Base-by-base conservation (phyloP, 2,329 filamentous ascomycete species). In the Didymella pomorum region DNA sequence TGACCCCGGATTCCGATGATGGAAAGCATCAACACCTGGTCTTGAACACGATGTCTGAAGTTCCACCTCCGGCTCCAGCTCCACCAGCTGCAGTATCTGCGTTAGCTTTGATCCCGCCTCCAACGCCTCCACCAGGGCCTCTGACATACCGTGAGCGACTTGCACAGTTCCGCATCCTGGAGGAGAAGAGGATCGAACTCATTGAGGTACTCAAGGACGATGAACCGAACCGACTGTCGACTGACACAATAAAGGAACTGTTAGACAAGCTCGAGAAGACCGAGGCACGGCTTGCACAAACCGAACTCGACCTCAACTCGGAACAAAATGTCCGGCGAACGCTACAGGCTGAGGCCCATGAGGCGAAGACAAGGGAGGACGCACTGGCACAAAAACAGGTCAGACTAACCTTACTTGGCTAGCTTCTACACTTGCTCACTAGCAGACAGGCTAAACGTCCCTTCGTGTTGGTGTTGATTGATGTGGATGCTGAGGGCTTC, bases 271-370 rank as follows among this genome's bases (percentile, higher is more conserved):
- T 77, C 26, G 74, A 77, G 52, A 74, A 73, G 56, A 71, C 70
- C 23, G 74, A 77, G 64, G 69, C 72, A 47, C 70, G 66, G 53
- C 73, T 77, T 33, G 56, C 69, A 52, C 73, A 76, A 42, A 75
- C 72, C 21, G 71, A 75, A 62, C 69, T 77, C 20, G 74, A 77
- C 46, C 72, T 77, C 43, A 67, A 70, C 42, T 76, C 73, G 2
- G 74, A 77, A 52, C 74, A 77, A 41, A 77, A 75, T 63, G 74
- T 77, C 25, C 67, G 74, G 21, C 64, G 74, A 35, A 75, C 73
- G 12, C 47, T 77, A 29, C 74, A 77, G 42, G 62, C 72, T 18
- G 74, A 76, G 48, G 67, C 71, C 16, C 66, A 68, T 4, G 74
- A 76, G 39, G 65, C 68, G 28, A 56, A 56, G 41, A 45, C 52